Base-by-base conservation (phyloP, 768 basidiomycete species). In the Epithele typhae region DNA sequence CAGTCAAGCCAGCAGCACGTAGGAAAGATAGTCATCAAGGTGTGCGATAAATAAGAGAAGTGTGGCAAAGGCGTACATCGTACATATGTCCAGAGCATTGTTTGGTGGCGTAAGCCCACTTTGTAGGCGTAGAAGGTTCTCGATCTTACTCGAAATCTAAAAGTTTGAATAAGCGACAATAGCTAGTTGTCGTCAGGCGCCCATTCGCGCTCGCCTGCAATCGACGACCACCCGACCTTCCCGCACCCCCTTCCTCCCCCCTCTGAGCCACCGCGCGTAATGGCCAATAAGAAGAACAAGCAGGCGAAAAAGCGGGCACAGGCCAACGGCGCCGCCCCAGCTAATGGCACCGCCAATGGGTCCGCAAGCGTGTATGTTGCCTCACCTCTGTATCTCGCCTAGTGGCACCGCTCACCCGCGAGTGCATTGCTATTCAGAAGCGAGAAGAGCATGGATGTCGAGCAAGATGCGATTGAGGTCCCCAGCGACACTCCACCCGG, bases 11-110 rank as follows among this genome's bases (percentile, higher is more conserved):
- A 81, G 49, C 68, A 70, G 47, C 79, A 82, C 58, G 73, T 81
- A 18, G 82, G 82, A 14, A 82, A 84, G 63, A 71, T 82, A 14
- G 76, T 77, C 15, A 75, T 81, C 49, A 71, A 70, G 62, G 72
- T 81, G n/a, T n/a, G n/a, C n/a, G n/a, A n/a, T n/a, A n/a, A n/a
- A n/a, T n/a, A n/a, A n/a, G n/a, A n/a, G n/a, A n/a, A n/a, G n/a
- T n/a, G n/a, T n/a, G n/a, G n/a, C n/a, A n/a, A n/a, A n/a, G n/a
- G n/a, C n/a, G n/a, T n/a, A n/a, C n/a, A n/a, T n/a, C n/a, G n/a
- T n/a, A n/a, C n/a, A n/a, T n/a, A n/a, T n/a, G n/a, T n/a, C n/a
- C n/a, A n/a, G n/a, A n/a, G n/a, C n/a, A n/a, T n/a, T n/a, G n/a
- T n/a, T n/a, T n/a, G n/a, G n/a, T n/a, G n/a, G n/a, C n/a, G n/a